phyloP scores from a whole-genome alignment of 345 rosid species.

The Eucalyptus curtisii region DNA sequence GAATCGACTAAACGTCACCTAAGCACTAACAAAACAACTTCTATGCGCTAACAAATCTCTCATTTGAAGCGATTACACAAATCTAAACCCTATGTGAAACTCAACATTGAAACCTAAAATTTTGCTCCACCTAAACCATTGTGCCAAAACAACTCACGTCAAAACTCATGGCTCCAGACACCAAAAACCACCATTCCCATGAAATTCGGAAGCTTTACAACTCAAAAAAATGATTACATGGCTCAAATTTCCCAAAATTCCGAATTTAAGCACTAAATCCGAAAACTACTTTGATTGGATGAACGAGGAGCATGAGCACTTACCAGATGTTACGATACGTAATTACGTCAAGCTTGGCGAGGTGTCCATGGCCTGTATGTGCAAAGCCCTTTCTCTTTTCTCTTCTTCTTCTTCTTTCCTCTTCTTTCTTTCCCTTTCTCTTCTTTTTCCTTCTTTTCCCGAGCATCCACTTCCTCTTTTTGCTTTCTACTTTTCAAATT shows the following conservation, averaged over 20 bases:
- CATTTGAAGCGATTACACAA: accelerated
- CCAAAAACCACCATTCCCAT: too few relatives aligned
- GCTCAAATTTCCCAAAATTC: too few relatives aligned
- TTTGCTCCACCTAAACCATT: accelerated
- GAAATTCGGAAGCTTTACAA: accelerated
- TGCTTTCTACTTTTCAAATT: too few relatives aligned
- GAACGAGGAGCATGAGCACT: accelerated
- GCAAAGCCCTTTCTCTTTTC: too few relatives aligned
- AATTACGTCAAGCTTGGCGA: accelerated
- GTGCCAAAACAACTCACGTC: accelerated
- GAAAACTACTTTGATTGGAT: accelerated
- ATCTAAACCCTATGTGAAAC: accelerated
- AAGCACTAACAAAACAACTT: accelerated
- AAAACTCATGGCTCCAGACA: too few relatives aligned
- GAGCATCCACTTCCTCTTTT: too few relatives aligned
- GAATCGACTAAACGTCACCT: too few relatives aligned
- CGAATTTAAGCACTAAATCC: accelerated
- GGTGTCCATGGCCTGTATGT: too few relatives aligned
- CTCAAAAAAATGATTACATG: too few relatives aligned
- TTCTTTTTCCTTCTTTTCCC: too few relatives aligned
- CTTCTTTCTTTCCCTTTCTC: too few relatives aligned
- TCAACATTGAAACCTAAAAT: accelerated
- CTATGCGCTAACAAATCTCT: accelerated
- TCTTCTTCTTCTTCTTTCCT: too few relatives aligned
- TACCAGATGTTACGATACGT: accelerated